A percentile compares a stretch with the other conserved stretches of the same genome.
Evolutionary conservation across 495 filamentous ascomycete genomes (phyloP).

Genomic region (Penicillium silybi): DNA sequence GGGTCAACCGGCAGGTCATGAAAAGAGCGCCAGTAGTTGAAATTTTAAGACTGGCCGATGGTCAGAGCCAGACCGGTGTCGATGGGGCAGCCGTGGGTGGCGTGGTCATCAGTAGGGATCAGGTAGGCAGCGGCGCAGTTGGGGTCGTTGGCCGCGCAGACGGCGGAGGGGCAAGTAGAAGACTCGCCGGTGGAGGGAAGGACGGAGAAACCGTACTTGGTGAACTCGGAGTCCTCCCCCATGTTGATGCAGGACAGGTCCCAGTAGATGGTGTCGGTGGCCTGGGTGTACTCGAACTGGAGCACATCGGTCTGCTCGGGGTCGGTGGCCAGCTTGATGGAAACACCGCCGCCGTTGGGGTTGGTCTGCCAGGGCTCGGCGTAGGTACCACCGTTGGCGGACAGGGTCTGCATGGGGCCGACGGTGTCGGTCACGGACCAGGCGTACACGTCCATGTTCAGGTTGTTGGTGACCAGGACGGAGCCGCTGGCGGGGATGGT

Average conservation of each 20-base stretch:
- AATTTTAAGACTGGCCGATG: slow-evolving; percentile 29
- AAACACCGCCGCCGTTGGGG: slow-evolving; percentile 40
- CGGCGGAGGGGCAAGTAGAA: slow-evolving; percentile 32
- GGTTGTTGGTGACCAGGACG: slow-evolving; percentile 38
- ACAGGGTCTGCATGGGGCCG: slow-evolving; percentile 29
- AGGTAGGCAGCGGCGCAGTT: slow-evolving; percentile 41
- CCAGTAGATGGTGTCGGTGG: slow-evolving; percentile 37
- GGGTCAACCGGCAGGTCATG: slow-evolving; percentile 25
- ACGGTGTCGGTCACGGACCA: slow-evolving; percentile 36
- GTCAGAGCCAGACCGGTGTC: slow-evolving; percentile 37
- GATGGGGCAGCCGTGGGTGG: slow-evolving; percentile 45
- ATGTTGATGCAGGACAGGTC: slow-evolving; percentile 46
- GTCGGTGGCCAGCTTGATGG: slow-evolving; percentile 40
- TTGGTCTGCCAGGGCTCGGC: slow-evolving; percentile 34
- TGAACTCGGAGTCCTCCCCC: slow-evolving; percentile 34
- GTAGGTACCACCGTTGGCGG: slow-evolving; percentile 30
- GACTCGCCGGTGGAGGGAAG: slow-evolving; percentile 19
- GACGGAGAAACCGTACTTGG: slow-evolving; percentile 40
- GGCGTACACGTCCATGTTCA: slow-evolving; percentile 33
- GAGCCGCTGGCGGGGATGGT: slow-evolving; percentile 24
- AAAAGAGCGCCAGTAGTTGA: slow-evolving; percentile 1
- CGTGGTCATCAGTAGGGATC: slow-evolving; percentile 39
- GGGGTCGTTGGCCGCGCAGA: slow-evolving; percentile 36
- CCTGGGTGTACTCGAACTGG: slow-evolving; percentile 45
- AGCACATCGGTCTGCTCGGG: slow-evolving; percentile 31